These are phyloP conservation scores for Stylonectria norvegica DNA, from an alignment of 2,329 filamentous ascomycete species.

Conservation along the genomic window DNA sequence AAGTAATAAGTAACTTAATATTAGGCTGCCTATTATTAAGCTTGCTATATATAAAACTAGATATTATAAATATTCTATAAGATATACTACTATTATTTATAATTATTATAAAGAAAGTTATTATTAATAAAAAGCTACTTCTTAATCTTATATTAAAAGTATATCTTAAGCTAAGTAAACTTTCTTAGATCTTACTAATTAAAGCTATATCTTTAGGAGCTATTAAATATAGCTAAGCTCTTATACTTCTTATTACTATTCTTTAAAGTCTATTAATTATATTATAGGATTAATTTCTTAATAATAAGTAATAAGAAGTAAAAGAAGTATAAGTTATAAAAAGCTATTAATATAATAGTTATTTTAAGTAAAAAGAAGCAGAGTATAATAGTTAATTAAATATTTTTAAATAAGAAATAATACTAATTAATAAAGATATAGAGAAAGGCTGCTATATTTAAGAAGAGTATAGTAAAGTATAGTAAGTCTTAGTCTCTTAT, in stretches of 20 bases:
- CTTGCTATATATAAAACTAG: neutral
- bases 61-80: neutral
- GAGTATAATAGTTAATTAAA: slow-evolving; percentile 1
- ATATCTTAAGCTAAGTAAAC: neutral
- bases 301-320: neutral
- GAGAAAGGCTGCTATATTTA: neutral
- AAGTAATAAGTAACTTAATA: neutral
- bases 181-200: neutral
- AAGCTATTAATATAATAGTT: neutral
- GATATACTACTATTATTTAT: neutral
- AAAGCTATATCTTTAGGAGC: neutral
- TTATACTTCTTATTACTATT: neutral
- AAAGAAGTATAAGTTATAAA: neutral
- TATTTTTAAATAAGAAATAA: slow-evolving; percentile 1
- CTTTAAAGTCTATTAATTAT: neutral
- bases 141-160: neutral
- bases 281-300: neutral
- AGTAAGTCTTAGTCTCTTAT: neutral
- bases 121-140: neutral
- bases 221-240: neutral
- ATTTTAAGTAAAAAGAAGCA: slow-evolving; percentile 1
- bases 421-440: neutral
- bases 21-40: neutral
- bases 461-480: slow-evolving; percentile 1
- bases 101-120: neutral